These are phyloP conservation scores for Arthrobotrys iridis DNA, from an alignment of 2,329 filamentous ascomycete genomes.

Conservation along the genomic window DNA sequence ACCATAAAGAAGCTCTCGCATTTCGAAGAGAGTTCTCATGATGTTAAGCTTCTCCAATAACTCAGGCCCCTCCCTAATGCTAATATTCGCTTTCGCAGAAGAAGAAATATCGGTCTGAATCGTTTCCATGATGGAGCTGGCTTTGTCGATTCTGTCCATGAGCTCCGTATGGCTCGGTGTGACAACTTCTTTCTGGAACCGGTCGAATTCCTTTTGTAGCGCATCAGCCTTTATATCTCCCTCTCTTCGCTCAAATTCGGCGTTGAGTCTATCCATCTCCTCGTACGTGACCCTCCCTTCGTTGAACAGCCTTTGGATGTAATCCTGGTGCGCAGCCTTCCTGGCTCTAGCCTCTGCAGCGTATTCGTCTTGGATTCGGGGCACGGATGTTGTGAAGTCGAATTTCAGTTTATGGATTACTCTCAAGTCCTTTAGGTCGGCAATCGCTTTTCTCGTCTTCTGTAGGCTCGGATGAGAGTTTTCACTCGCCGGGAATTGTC, in stretches of 20 bases:
- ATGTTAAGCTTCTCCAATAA: conserved; percentile 92
- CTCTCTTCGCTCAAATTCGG: conserved; percentile 77
- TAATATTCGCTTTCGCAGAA: conserved; percentile 76
- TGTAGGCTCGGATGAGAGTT: conserved; percentile 93
- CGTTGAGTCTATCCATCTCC: conserved; percentile 78
- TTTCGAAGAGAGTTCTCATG: conserved; percentile 96
- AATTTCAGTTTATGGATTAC: conserved; percentile 77
- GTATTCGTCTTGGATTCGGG: conserved; percentile 70
- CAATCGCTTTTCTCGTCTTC: conserved; percentile 77
- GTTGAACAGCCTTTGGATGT: conserved; percentile 71
- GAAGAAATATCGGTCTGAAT: conserved; percentile 77
- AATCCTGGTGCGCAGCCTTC: conserved; percentile 73
- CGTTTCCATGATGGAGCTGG: conserved; percentile 80
- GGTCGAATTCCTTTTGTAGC: conserved; percentile 82
- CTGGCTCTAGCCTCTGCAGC: conserved; percentile 66
- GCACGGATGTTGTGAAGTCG: conserved; percentile 68
- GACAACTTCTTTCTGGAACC: conserved; percentile 84
- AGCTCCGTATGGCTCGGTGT: conserved; percentile 83
- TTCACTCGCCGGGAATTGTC: conserved; percentile 93
- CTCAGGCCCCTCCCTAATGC: conserved; percentile 87
- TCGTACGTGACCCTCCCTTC: conserved; percentile 56
- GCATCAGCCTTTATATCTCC: conserved; percentile 75
- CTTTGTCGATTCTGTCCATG: conserved; percentile 76
- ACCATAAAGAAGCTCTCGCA: conserved; percentile 84
- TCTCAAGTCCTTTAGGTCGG: conserved; percentile 76